Conservation (phyloP, 192 early-diverging fungal species). For the Funneliformis geosporum region DNA sequence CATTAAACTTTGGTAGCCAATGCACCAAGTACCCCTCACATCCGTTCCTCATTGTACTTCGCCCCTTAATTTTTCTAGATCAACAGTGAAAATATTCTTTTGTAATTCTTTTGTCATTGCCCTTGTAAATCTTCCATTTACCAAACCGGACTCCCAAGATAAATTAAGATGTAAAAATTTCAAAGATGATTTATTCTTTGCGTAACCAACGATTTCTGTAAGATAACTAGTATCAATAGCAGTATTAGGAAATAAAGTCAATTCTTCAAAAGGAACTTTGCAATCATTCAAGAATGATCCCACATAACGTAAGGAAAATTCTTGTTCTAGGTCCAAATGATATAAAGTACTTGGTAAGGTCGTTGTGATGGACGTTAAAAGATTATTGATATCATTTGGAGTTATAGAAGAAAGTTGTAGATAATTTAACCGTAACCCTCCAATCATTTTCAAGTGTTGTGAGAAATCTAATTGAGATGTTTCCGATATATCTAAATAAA, state of each 20-base stretch:
- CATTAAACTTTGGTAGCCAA: too few relatives aligned
- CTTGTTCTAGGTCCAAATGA: conserved; percentile 2
- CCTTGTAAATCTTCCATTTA: not conserved
- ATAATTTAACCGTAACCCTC: not conserved
- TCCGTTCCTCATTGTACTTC: not conserved
- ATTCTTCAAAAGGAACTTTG: not conserved
- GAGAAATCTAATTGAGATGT: not conserved
- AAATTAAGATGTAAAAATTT: conserved; percentile 13
- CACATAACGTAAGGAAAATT: not conserved
- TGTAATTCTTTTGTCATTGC: not conserved
- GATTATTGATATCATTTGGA: not conserved
- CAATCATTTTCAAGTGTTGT: not conserved
- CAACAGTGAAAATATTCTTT: not conserved
- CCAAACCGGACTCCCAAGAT: conserved; percentile 1
- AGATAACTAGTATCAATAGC: conserved; percentile 5
- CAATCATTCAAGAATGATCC: not conserved
- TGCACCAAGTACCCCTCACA: too few relatives aligned
- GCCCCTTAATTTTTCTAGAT: not conserved
- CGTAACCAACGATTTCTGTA: not conserved
- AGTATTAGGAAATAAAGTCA: not conserved
- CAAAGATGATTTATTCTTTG: not conserved
- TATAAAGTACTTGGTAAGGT: not conserved
- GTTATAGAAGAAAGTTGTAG: not conserved
- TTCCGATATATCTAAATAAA: not conserved
- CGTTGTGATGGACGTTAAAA: not conserved